These are phyloP conservation scores for Phalaenopsis equestris DNA, from an alignment of 106 monocot genomes.

Conservation along the genomic window DNA sequence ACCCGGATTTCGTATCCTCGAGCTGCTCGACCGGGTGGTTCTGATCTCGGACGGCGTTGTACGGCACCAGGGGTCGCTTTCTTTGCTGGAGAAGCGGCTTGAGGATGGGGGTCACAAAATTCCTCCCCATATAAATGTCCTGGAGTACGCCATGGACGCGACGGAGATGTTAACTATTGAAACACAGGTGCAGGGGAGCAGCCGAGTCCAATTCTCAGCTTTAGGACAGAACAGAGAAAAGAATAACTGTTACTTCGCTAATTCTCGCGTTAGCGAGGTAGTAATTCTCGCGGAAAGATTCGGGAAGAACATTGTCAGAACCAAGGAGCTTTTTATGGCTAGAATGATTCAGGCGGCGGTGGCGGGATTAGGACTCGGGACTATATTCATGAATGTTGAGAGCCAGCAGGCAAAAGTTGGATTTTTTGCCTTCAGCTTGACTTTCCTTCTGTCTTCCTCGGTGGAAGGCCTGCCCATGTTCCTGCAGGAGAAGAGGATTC, in stretches of 20 bases:
- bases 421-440: constrained; percentile 89
- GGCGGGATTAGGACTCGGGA: constrained; percentile 60
- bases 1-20: constrained; percentile 79
- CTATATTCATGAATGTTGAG: constrained; percentile 52
- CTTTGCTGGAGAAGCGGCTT: constrained; percentile 32
- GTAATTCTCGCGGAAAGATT: constrained; percentile 50
- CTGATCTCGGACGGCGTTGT: constrained; percentile 56
- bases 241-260: constrained; percentile 29
- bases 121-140: constrained; percentile 70
- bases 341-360: constrained; percentile 51
- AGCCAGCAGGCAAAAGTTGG: constrained; percentile 54
- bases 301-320: constrained; percentile 60
- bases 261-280: constrained; percentile 35
- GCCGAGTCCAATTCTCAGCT: neutral
- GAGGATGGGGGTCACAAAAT: constrained; percentile 47
- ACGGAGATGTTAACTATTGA: constrained; percentile 1
- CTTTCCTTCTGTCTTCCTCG: constrained; percentile 77
- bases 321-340: constrained; percentile 63
- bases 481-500: constrained; percentile 66
- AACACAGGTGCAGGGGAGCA: neutral
- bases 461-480: constrained; percentile 80
- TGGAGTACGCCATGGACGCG: constrained; percentile 81
- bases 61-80: constrained; percentile 52
- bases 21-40: constrained; percentile 53
- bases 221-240: neutral